phyloP scores from a whole-genome alignment of 495 filamentous ascomycete species.

The Haplographium delicatum region DNA sequence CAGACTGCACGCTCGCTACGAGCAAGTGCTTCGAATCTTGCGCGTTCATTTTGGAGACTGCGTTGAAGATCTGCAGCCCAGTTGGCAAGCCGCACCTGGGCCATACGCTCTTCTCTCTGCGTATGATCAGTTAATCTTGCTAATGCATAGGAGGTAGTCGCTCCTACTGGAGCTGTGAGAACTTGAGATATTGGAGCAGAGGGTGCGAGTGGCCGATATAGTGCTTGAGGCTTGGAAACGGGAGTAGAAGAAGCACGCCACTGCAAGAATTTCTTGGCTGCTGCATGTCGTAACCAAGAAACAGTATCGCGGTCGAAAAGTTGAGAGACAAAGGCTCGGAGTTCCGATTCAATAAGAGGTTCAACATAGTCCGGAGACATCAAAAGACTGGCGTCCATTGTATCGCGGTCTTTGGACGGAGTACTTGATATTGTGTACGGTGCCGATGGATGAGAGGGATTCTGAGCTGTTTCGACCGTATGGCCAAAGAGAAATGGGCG shows the following conservation, averaged over 20 bases:
- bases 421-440: constrained; percentile 82
- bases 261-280: constrained; percentile 81
- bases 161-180: constrained; percentile 27
- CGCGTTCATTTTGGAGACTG: constrained; percentile 74
- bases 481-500: constrained; percentile 61
- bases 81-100: constrained; percentile 74
- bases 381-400: constrained; percentile 90
- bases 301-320: constrained; percentile 77
- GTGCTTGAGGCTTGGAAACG: constrained; percentile 15
- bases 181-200: constrained; percentile 12
- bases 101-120: constrained; percentile 65
- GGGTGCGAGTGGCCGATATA: constrained; percentile 23
- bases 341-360: constrained; percentile 75
- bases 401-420: constrained; percentile 69
- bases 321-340: constrained; percentile 60
- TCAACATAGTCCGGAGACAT: constrained; percentile 94
- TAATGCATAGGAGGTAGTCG: constrained; percentile 57
- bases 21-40: constrained; percentile 65
- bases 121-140: constrained; percentile 67
- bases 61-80: constrained; percentile 90
- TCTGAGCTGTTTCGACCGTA: constrained; percentile 25
- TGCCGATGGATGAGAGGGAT: constrained; percentile 27
- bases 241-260: constrained; percentile 41
- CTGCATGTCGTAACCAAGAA: constrained; percentile 80
- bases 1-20: constrained; percentile 70